A percentile compares a stretch with the other conserved stretches of the same genome.
Evolutionary conservation across 208 protist species (phyloP).

Genomic region (Naegleria gruberi): DNA sequence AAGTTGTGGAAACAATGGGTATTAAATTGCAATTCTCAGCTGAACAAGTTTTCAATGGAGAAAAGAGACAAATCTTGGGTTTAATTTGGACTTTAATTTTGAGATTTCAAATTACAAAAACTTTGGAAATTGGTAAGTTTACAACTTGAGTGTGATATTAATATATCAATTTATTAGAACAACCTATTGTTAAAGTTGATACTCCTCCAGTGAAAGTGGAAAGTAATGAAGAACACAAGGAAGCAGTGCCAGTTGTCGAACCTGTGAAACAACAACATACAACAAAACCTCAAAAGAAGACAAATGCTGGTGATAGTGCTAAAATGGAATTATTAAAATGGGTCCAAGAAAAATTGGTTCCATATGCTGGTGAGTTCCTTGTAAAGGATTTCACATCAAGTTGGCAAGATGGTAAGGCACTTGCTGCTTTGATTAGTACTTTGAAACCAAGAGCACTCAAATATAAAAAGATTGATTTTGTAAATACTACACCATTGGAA

Average conservation of each 20-base stretch:
- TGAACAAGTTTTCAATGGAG: neutral
- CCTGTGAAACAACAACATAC: neutral
- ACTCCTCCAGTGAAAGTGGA: neutral
- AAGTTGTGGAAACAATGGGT: neutral
- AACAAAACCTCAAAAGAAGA: neutral
- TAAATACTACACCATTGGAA: neutral
- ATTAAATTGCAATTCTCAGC: neutral
- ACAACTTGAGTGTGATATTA: neutral
- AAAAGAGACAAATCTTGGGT: constrained; percentile 6
- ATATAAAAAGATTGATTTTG: neutral
- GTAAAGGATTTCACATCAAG: neutral
- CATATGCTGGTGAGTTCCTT: neutral
- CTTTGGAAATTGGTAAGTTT: neutral
- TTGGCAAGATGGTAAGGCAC: constrained; percentile 16
- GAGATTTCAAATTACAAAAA: constrained; percentile 14
- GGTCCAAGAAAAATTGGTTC: neutral
- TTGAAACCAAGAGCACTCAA: neutral
- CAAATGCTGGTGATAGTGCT: neutral
- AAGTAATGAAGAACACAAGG: neutral
- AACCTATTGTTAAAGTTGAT: too few species aligned
- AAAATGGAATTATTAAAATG: constrained; percentile 5
- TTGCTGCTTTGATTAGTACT: neutral
- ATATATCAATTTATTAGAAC: neutral
- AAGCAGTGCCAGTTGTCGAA: neutral
- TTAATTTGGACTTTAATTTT: constrained; percentile 25